phyloP scores from a whole-genome alignment of 2,329 filamentous ascomycete genomes.

The Beauveria asiatica region DNA sequence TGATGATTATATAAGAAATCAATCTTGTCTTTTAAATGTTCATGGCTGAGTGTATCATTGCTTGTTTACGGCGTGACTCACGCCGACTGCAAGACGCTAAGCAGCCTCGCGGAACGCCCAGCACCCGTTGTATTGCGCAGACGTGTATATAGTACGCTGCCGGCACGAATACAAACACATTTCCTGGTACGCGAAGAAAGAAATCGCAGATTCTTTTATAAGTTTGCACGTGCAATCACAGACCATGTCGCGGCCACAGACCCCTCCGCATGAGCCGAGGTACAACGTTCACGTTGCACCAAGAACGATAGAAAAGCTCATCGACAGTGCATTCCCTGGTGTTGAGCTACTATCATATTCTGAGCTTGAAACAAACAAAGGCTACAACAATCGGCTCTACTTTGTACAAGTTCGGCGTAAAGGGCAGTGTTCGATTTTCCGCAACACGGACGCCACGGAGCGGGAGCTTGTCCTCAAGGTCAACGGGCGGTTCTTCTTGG shows the following conservation, averaged over 20 bases:
- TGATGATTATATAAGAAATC: too few species aligned
- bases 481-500: constrained; percentile 17
- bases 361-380: constrained; percentile 12
- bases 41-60: not conserved
- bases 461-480: constrained; percentile 16
- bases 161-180: not conserved
- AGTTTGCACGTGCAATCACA: not conserved
- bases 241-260: constrained; percentile 12
- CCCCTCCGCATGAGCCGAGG: constrained; percentile 16
- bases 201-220: not conserved
- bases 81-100: not conserved
- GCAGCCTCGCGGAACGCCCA: not conserved
- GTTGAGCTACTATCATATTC: constrained; percentile 6
- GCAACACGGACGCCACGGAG: not conserved
- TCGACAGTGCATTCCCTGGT: constrained; percentile 10
- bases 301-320: constrained; percentile 11
- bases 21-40: not conserved
- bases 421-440: constrained; percentile 2
- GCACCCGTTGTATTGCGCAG: not conserved
- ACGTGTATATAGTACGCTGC: not conserved
- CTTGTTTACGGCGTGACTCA: not conserved
- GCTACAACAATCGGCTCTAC: constrained; percentile 19
- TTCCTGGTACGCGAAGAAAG: too few species aligned
- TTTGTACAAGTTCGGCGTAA: constrained; percentile 12
- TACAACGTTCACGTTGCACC: constrained; percentile 14